A percentile compares a stretch with the other conserved stretches of the same genome.
phyloP scores from a whole-genome alignment of 345 rosid genomes.

The Syzygium aromaticum region DNA sequence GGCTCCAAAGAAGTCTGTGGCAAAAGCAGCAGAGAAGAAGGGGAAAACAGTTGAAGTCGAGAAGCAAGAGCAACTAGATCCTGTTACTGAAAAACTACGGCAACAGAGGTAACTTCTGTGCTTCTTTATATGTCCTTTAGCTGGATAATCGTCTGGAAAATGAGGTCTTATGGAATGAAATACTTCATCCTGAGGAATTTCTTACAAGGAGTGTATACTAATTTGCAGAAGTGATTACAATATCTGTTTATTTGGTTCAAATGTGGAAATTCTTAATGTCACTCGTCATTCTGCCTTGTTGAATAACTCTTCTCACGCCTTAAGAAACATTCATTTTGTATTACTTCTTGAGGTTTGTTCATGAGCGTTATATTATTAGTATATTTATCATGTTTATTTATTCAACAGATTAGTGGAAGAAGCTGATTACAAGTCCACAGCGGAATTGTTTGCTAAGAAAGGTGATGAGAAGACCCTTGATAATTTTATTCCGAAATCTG shows the following conservation, averaged over 20 bases:
- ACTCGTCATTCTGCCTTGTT: neutral
- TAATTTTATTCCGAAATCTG: conserved; percentile 85
- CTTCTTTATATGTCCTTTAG: neutral
- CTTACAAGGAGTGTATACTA: neutral
- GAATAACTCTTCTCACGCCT: neutral
- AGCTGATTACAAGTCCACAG: conserved; percentile 70
- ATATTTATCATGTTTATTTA: neutral
- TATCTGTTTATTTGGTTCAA: neutral
- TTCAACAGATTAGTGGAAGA: conserved; percentile 78
- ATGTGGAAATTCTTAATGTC: neutral
- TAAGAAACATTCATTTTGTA: neutral
- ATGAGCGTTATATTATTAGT: neutral
- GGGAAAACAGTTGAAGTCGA: conserved; percentile 20
- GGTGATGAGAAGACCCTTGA: conserved; percentile 55
- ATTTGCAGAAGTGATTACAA: neutral
- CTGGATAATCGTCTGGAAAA: neutral
- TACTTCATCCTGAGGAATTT: neutral
- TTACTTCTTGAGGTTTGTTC: neutral
- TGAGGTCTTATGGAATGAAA: neutral
- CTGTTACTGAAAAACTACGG: conserved; percentile 36
- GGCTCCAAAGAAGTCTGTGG: conserved; percentile 18
- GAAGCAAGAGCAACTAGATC: conserved; percentile 27
- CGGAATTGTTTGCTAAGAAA: conserved; percentile 57
- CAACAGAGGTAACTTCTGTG: conserved; percentile 28
- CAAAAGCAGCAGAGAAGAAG: conserved; percentile 20